phyloP scores from a whole-genome alignment of 805 yeast species.

The Schwanniomyces sp. region DNA sequence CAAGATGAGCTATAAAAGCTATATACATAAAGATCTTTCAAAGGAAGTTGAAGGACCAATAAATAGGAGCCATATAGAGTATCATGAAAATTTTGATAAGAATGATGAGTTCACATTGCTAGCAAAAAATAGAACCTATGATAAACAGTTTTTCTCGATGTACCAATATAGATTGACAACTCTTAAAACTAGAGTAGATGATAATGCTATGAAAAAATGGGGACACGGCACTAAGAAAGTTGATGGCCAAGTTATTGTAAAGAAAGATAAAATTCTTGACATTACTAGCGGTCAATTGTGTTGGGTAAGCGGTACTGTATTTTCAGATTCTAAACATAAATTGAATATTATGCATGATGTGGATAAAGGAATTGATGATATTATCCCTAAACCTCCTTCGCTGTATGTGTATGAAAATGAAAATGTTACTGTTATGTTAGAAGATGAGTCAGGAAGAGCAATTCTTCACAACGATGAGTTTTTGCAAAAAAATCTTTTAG shows the following conservation, averaged over 20 bases:
- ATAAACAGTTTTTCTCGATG: slow-evolving; percentile 42
- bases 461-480: slow-evolving; percentile 61
- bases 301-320: slow-evolving; percentile 87
- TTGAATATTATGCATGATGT: slow-evolving; percentile 86
- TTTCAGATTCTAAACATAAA: slow-evolving; percentile 79
- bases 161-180: slow-evolving; percentile 38
- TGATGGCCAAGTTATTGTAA: slow-evolving; percentile 31
- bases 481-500: slow-evolving; percentile 56
- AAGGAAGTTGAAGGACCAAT: background rate
- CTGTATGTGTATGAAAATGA: slow-evolving; percentile 20
- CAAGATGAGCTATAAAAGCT: background rate
- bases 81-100: slow-evolving; percentile 6
- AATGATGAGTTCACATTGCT: slow-evolving; percentile 19
- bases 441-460: slow-evolving; percentile 92
- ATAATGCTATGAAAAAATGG: slow-evolving; percentile 50
- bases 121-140: slow-evolving; percentile 27
- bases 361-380: slow-evolving; percentile 54
- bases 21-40: slow-evolving; percentile 4
- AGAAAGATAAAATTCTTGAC: slow-evolving; percentile 53
- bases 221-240: slow-evolving; percentile 39
- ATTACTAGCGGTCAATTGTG: slow-evolving; percentile 59
- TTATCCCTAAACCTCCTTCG: slow-evolving; percentile 39
- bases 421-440: slow-evolving; percentile 60
- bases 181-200: slow-evolving; percentile 32
- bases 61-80: background rate